These are phyloP conservation scores for Verticillium nubilum DNA, from an alignment of 2,329 filamentous ascomycete genomes.

Conservation along the genomic window DNA sequence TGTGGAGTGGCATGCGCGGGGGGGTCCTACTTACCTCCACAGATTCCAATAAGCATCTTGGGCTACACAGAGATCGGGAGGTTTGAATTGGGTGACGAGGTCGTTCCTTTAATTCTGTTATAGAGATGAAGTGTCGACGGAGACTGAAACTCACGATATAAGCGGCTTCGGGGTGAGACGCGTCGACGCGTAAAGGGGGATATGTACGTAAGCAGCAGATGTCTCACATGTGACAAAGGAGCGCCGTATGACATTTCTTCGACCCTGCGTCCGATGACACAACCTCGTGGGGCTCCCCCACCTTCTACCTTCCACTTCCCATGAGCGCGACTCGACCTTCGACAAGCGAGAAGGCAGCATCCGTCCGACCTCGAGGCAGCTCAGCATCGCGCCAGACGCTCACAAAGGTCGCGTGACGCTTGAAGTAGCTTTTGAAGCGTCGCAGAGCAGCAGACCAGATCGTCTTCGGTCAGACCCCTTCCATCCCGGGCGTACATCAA, in stretches of 20 bases:
- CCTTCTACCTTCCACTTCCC: not conserved
- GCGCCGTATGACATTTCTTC: not conserved
- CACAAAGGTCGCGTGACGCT: not conserved
- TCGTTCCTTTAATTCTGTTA: not conserved
- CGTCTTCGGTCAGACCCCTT: not conserved
- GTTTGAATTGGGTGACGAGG: not conserved
- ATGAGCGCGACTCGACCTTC: not conserved
- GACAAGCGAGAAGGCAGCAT: not conserved
- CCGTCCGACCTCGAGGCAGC: not conserved
- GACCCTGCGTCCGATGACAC: conserved; percentile 1
- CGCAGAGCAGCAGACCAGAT: not conserved
- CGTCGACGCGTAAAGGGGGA: conserved; percentile 2
- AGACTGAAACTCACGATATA: not conserved
- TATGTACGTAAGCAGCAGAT: not conserved
- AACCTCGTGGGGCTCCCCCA: not conserved
- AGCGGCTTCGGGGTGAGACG: not conserved
- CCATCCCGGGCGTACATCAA: not conserved
- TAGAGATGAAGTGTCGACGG: not conserved
- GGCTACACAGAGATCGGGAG: not conserved
- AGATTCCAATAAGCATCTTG: conserved; percentile 71
- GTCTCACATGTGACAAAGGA: not conserved
- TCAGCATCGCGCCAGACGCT: not conserved
- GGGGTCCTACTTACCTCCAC: conserved; percentile 56
- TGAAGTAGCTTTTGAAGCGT: not conserved
- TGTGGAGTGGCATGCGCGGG: not conserved